These are phyloP conservation scores for Suillus lakei DNA, from an alignment of 768 basidiomycete species.

Conservation along the genomic window DNA sequence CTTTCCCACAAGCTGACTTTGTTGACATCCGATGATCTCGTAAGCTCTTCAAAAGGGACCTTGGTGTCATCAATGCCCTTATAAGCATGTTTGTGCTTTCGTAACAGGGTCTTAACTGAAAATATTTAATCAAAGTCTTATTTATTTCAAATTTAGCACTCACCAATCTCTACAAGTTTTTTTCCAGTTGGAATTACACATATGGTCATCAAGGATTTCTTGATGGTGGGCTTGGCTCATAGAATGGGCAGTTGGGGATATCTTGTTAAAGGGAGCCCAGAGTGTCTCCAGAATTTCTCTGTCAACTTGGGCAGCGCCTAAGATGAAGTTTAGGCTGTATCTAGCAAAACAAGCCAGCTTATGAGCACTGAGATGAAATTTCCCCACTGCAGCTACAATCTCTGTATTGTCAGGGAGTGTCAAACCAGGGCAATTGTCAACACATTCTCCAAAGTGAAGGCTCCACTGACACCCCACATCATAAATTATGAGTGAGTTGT, in stretches of 20 bases:
- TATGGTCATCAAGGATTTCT: constrained; percentile 35
- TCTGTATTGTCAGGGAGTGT: constrained; percentile 10
- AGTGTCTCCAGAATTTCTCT: constrained; percentile 38
- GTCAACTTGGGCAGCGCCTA: constrained; percentile 29
- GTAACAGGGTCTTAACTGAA: no score
- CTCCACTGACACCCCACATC: constrained; percentile 37
- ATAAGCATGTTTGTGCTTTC: no score
- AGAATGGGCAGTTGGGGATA: constrained; percentile 11
- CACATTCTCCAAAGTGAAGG: constrained; percentile 19
- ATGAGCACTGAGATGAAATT: constrained; percentile 36
- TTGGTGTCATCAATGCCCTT: no score
- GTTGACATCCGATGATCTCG: no score
- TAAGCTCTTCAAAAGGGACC: no score
- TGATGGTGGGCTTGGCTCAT: constrained; percentile 11
- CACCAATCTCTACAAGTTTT: constrained; percentile 32
- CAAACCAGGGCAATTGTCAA: neutral
- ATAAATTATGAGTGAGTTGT: constrained; percentile 26
- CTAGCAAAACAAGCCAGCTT: constrained; percentile 24
- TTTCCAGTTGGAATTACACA: constrained; percentile 38
- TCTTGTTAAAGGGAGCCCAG: constrained; percentile 32
- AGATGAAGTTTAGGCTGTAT: constrained; percentile 28
- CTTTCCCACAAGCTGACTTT: no score
- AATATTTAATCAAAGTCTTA: no score
- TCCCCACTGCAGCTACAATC: constrained; percentile 20
- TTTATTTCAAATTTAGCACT: neutral